Base-by-base conservation (phyloP, 345 rosid genomes). In the Anastatica hierochuntica region DNA sequence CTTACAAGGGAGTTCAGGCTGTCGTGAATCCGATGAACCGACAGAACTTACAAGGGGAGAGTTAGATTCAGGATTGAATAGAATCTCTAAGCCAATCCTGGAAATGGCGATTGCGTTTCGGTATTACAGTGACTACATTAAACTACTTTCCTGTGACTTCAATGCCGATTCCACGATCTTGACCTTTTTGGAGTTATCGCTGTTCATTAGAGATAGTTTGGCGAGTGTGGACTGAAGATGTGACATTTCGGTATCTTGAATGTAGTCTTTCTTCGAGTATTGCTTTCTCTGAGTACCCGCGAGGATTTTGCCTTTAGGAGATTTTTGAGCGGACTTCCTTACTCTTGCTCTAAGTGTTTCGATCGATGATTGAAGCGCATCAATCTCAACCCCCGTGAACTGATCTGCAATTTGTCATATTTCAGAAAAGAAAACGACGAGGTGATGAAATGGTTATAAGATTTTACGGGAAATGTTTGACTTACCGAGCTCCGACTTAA, bases 401-500 rank as follows among this genome's bases (percentile, higher is more conserved):
- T 76, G 82, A 60, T 77, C 99, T 85, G 85, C 20, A 44, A 55
- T 15, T 62, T 21, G 14, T 7, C 56, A 41, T n/a, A n/a, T 29
- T 52, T 33, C 26, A 18, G 26, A 18, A 40, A 56, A 10, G 8
- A 16, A 29, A 38, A n/a, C n/a, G n/a, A n/a, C n/a, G n/a, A 52
- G 33, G 40, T 38, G 56, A 40, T 53, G 52, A 31, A 24, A 53
- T 31, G 16, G 45, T 17, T 68, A 18, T 2, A 8, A 10, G 19
- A 18, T 43, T 10, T 33, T 9, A n/a, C 15, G 41, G 26, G 15
- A 49, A 21, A 40, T 36, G 35, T 19, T 58, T 60, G 53, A 68
- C 73, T 81, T 81, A 85, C 99, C 94, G 1, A 83, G 89, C 65
- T 85, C 85, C 21, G 88, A 72, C 75, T 85, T 83, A 47, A 88